Base-by-base conservation (phyloP, 1,139 yeast genomes). In the Suhomyces guaymorum region DNA sequence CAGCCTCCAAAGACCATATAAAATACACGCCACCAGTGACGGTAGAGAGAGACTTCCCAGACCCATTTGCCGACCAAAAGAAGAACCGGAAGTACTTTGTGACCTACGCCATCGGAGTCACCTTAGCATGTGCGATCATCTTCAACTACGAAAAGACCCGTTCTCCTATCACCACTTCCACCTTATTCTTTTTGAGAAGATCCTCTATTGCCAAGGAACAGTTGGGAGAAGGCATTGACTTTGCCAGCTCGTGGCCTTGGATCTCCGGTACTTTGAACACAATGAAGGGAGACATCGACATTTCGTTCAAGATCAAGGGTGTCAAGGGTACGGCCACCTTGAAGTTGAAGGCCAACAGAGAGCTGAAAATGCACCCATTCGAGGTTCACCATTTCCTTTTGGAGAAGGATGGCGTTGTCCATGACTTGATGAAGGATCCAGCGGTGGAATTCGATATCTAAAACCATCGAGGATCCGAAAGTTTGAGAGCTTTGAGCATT, bases 91-190 rank as follows among this genome's bases (percentile, higher is more conserved):
- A 63, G 26, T 77, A 78, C 37, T 80, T 88, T 51, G 60, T 70
- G 5, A 69, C 70, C 1, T 89, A 88, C 56, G 76, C 80, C 20
- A 58, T 76, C 12, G 76, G 84, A 15, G 82, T 88, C 66, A 74
- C 79, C 7, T 64, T 77, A 6, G 70, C 92, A 5, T 73, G 90
- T 47, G 73, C 75, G 14, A 72, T 85, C 24, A 85, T 89, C 49
- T 82, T 90, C 73, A 89, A 92, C 66, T 90, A 90, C 63, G 97
- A 92, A 56, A 90, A 88, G 58, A 80, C 89, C 15, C 78, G 84
- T 36, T 85, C 95, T 7, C 96, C 97, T 2, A 78, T 90, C 38
- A 83, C 89, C 46, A 76, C 84, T 27, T 89, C 96, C n/a, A 83
- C 95, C 3, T 66, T 92, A 56, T 89, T 88, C 59, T 84, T 87